A percentile compares a stretch with the other conserved stretches of the same genome.
Evolutionary conservation across 805 yeast species (phyloP).

Genomic region (Wickerhamiella qilinensis): DNA sequence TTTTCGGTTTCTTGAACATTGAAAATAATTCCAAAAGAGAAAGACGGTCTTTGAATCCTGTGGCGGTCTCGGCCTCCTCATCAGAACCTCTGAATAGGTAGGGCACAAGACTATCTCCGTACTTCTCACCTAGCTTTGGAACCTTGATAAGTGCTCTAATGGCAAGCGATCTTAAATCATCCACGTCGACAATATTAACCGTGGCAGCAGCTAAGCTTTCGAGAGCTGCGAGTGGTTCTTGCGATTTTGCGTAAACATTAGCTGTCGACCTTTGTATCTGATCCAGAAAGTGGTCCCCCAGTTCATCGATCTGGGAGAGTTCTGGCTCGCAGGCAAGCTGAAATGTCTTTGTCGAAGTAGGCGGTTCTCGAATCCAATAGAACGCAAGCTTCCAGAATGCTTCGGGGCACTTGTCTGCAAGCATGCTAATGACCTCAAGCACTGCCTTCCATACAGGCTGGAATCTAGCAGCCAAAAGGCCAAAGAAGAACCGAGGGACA

Average conservation of each 20-base stretch:
- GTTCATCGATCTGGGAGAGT: slow-evolving; percentile 3
- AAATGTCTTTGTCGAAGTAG: slow-evolving; percentile 8
- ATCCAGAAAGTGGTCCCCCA: slow-evolving; percentile 8
- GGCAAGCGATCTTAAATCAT: slow-evolving; percentile 34
- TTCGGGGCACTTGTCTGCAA: slow-evolving; percentile 24
- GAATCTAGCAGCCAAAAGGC: slow-evolving; percentile 56
- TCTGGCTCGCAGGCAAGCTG: slow-evolving; percentile 1
- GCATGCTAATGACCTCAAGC: slow-evolving; percentile 37
- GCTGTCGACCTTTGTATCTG: slow-evolving; percentile 7
- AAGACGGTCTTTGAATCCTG: slow-evolving; percentile 16
- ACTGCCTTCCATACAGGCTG: slow-evolving; percentile 80
- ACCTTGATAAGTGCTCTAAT: slow-evolving; percentile 39
- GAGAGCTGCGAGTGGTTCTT: neutral
- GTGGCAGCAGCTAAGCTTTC: slow-evolving; percentile 10
- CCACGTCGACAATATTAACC: slow-evolving; percentile 4
- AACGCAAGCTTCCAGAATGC: slow-evolving; percentile 41
- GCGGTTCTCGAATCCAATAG: slow-evolving; percentile 16
- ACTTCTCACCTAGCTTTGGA: slow-evolving; percentile 56
- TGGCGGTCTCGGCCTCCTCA: slow-evolving; percentile 10
- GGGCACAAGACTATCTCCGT: slow-evolving; percentile 41
- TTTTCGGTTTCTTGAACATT: slow-evolving; percentile 45
- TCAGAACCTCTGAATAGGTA: slow-evolving; percentile 26
- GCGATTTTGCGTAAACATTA: slow-evolving; percentile 8
- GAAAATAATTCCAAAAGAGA: slow-evolving; percentile 43
- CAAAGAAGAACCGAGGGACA: slow-evolving; percentile 40